Evolutionary conservation across 116 monocot species (phyloP).

Genomic region (Iris pallida): DNA sequence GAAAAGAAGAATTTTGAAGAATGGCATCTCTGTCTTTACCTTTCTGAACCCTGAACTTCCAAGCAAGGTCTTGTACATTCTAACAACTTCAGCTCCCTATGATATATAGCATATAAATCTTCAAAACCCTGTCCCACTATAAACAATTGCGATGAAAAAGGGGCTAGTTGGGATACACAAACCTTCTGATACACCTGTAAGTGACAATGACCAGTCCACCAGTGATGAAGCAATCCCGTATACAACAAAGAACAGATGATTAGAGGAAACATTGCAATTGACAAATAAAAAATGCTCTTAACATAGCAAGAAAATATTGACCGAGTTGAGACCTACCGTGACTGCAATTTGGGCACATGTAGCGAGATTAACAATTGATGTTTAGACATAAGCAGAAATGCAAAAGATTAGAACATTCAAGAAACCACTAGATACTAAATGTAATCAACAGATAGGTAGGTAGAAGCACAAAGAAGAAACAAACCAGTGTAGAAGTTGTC

Average conservation of each 20-base stretch:
- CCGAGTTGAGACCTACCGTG: conserved; percentile 47
- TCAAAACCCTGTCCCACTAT: background rate
- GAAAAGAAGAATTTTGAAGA: background rate
- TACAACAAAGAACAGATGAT: conserved; percentile 5
- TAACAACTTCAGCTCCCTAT: conserved; percentile 97
- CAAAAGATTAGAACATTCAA: conserved; percentile 4
- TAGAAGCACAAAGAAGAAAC: conserved; percentile 5
- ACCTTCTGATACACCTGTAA: conserved; percentile 98
- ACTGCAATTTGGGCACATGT: conserved; percentile 18
- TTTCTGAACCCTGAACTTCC: conserved; percentile 85
- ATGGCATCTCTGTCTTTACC: conserved; percentile 29
- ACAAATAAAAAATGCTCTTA: background rate
- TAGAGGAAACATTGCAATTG: background rate
- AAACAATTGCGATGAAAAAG: background rate
- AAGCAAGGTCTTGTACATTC: conserved; percentile 99
- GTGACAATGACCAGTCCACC: conserved; percentile 7
- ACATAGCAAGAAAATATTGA: conserved; percentile 6
- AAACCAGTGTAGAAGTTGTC: conserved; percentile 97
- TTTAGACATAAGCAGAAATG: background rate
- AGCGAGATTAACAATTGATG: background rate
- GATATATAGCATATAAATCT: background rate
- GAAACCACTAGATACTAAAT: background rate
- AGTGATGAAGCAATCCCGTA: conserved; percentile 5
- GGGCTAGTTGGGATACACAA: conserved; percentile 14
- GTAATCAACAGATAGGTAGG: background rate